Base-by-base conservation (phyloP, 768 basidiomycete species). In the Lactifluus rugatus region DNA sequence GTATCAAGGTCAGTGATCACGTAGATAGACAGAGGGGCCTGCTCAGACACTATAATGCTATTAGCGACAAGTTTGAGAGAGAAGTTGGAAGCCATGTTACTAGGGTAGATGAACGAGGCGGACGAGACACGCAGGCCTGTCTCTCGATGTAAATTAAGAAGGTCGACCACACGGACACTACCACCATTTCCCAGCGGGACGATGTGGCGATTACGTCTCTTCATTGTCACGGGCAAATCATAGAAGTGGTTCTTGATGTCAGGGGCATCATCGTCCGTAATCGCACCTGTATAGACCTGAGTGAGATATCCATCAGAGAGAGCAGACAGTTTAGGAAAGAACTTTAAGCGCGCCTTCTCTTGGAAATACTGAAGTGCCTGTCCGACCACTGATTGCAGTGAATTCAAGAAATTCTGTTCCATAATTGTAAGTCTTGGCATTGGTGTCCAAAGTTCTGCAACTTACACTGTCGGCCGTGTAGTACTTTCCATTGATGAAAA, bases 241-340 rank as follows among this genome's bases (percentile, higher is more conserved):
- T 95, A 97, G 73, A 97, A 98, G 72, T 89, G 93, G 14, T 77
- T 85, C 31, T 80, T 71, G 54, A 89, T 78, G 32, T 77, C 74
- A 6, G 73, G 72, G 8, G 70, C 70, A 41, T 76, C 71, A 1
- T 75, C 76, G 46, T 89, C 83, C 9, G 77, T 76, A 17, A 92
- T 66, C 34, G 72, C 70, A 6, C 82, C 80, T 26, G 67, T 66
- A 66, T 87, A 85, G 1, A 89, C 69, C 87, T 71, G 55, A 19
- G 16, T 9, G 16, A 42, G 39, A 56, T 2, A 57, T 7, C 25
- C 19, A 9, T 53, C 17, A 17, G 48, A 19, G 13, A 21, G 60
- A 39, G 55, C 58, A 54, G n/a, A 52, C 37, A 3, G 26, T 28
- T 1, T 25, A 17, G 28, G 6, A 14, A 51, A 23, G 28, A 46